A percentile compares a stretch with the other conserved stretches of the same genome.
Evolutionary conservation across 306 rosid genomes (phyloP).

Genomic region (Acmispon strigosus): DNA sequence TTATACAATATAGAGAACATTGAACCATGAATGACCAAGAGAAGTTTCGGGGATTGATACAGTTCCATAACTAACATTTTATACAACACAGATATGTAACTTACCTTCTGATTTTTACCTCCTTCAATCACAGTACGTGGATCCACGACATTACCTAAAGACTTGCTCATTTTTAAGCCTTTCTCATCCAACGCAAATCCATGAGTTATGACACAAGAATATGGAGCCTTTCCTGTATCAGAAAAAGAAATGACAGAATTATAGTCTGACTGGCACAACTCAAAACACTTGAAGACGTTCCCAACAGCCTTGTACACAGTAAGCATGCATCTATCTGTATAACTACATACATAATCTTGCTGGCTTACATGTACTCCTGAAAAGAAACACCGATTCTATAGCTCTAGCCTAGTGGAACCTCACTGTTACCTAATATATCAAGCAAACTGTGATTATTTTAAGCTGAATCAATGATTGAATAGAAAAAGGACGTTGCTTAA

Average conservation of each 20-base stretch:
- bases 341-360: no score
- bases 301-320: background rate
- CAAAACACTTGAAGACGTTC: background rate
- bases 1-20: background rate
- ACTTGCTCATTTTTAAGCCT: conserved; percentile 98
- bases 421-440: no score
- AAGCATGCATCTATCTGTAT: no score
- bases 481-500: no score
- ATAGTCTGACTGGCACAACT: conserved; percentile 7
- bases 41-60: background rate
- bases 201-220: conserved; percentile 81
- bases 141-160: conserved; percentile 94
- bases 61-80: background rate
- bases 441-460: no score
- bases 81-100: conserved; percentile 5
- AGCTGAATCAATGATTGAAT: no score
- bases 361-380: no score
- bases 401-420: no score
- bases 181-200: conserved; percentile 97
- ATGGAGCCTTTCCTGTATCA: conserved; percentile 90
- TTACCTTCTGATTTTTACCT: conserved; percentile 87
- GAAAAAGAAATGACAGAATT: conserved; percentile 21
- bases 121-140: conserved; percentile 87
- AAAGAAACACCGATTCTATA: no score
- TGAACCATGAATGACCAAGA: conserved; percentile 1